phyloP scores from a whole-genome alignment of 352 stramenopile genomes.

The Aphanomyces euteiches region DNA sequence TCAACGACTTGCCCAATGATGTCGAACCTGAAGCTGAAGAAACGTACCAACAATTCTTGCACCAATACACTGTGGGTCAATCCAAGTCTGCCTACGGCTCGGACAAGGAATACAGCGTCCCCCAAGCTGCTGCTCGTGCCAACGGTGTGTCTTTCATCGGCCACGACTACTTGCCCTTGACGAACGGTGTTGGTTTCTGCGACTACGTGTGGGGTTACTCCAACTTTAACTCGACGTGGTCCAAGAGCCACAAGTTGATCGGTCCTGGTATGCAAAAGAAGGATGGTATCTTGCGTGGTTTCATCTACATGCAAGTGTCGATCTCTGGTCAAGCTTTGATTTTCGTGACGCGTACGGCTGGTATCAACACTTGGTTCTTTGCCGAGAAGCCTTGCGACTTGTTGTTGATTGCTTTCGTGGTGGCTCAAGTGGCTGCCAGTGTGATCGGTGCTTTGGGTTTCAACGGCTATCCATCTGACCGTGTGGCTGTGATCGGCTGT shows the following conservation, averaged over 20 bases:
- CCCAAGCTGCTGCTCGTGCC: slow-evolving; percentile 37
- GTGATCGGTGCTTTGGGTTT: slow-evolving; percentile 67
- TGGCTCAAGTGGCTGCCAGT: slow-evolving; percentile 61
- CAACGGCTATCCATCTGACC: slow-evolving; percentile 57
- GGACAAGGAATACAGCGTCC: slow-evolving; percentile 28
- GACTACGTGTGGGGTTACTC: slow-evolving; percentile 61
- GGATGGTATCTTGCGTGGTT: slow-evolving; percentile 57
- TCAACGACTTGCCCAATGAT: slow-evolving; percentile 40
- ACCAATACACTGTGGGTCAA: slow-evolving; percentile 44
- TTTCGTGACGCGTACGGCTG: slow-evolving; percentile 67
- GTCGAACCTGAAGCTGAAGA: slow-evolving; percentile 40
- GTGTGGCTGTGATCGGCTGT: slow-evolving; percentile 61
- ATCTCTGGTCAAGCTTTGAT: slow-evolving; percentile 72
- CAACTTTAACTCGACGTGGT: slow-evolving; percentile 74
- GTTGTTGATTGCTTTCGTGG: slow-evolving; percentile 61
- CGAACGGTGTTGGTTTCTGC: slow-evolving; percentile 62
- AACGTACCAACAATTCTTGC: slow-evolving; percentile 57
- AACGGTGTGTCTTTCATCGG: slow-evolving; percentile 54
- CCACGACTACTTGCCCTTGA: slow-evolving; percentile 54
- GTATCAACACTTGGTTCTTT: slow-evolving; percentile 76
- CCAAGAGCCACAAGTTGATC: slow-evolving; percentile 54
- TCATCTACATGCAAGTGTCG: slow-evolving; percentile 69
- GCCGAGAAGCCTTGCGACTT: slow-evolving; percentile 60
- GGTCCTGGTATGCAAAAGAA: slow-evolving; percentile 63
- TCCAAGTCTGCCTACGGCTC: neutral